Base-by-base conservation (phyloP, 352 stramenopile genomes). In the Plasmopara viticola region DNA sequence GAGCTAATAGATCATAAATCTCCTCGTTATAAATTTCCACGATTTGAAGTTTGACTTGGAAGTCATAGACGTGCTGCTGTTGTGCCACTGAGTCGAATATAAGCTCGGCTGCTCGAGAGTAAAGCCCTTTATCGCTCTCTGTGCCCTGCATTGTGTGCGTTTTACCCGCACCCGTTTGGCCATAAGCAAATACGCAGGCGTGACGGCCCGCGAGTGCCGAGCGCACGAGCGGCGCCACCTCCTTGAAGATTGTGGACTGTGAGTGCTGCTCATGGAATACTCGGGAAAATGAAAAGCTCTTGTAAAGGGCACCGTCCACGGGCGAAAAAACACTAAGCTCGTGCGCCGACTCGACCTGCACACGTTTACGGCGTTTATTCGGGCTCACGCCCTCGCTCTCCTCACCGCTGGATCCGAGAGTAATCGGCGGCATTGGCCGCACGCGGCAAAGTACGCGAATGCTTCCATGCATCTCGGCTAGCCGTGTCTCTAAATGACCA, bases 171-270 rank as follows among this genome's bases (percentile, higher is more conserved):
- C 58, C 54, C 10, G 74, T 78, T 67, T 98, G 96, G 2, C 95
- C 96, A 69, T 98, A 98, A 0, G 94, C 94, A 62, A 99, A 97
- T 34, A 99, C 78, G 53, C 87, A 97, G 9, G 95, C 88, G 62
- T 97, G 90, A 54, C 85, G 91, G 29, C 95, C 95, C 55, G 97
- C 90, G 13, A 97, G 53, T 0, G 86, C 86, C 7, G 83, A 79
- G 44, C 78, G 70, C 9, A 98, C 87, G 7, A 98, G 74, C 42
- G 90, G 90, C 53, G 86, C 78, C 25, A 97, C 82, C 48, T 96
- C 90, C n/a, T 87, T 77, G 65, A 95, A 98, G 25, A 98, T 72
- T 56, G 95, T 74, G 10, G 77, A 48, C 56, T 96, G 84, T 39
- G 86, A 87, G 40, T 70, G 68, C 10, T 88, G 72, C 37, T 95